Conservation (phyloP, 192 early-diverging fungal species). For the Lunasporangiospora selenospora region DNA sequence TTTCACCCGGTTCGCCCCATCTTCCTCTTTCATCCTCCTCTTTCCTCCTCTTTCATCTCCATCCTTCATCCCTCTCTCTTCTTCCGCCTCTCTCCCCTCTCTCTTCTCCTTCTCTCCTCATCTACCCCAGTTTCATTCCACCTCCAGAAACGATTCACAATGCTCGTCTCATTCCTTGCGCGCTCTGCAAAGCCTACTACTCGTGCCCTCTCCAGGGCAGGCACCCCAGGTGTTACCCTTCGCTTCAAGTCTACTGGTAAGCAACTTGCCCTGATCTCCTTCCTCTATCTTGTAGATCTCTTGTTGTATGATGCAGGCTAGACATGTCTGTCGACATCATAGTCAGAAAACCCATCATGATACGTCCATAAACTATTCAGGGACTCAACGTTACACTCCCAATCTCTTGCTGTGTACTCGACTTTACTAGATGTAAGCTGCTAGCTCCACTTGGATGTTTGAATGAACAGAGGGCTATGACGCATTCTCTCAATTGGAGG, state of each 20-base stretch:
- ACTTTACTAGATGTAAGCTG: no score
- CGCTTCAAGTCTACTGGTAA: constrained; percentile 50
- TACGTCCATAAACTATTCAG: no score
- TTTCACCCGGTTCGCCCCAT: neutral
- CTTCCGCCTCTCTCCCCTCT: neutral
- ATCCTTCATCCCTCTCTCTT: neutral
- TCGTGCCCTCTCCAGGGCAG: constrained; percentile 13
- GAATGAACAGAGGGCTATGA: no score
- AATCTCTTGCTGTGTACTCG: no score
- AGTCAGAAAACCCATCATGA: no score
- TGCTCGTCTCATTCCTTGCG: constrained; percentile 47
- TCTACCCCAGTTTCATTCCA: neutral
- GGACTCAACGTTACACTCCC: no score
- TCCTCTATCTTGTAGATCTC: no score
- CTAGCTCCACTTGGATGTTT: no score
- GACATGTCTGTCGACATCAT: no score
- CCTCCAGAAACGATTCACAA: neutral
- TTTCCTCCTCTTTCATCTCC: neutral
- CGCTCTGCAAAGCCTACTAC: constrained; percentile 28
- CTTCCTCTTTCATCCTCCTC: neutral
- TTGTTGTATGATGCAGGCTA: no score
- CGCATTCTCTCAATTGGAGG: no score
- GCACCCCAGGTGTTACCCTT: constrained; percentile 14
- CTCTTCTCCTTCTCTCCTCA: neutral
- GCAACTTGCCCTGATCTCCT: no score